Base-by-base conservation (phyloP, 352 stramenopile genomes). In the Thraustochytrium striatum region DNA sequence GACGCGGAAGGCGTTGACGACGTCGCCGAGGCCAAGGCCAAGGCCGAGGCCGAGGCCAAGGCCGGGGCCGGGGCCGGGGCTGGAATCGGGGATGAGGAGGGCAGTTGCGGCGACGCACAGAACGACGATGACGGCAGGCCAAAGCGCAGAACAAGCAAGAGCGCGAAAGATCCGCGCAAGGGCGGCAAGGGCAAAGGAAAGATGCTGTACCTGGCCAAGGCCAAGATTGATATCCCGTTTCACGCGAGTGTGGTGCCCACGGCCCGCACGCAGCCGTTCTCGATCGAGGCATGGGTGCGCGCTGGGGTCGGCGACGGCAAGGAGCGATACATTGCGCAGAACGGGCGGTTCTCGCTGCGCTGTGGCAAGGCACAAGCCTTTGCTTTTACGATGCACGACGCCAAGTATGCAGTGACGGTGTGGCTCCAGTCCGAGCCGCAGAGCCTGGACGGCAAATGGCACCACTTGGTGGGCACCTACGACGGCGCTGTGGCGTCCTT, bases 401-500 rank as follows among this genome's bases (percentile, higher is more conserved):
- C 87, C 43, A 91, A 87, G 38, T 89, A 94, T 50, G 88, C 94
- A 28, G 89, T 94, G 33, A 69, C 88, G 0, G 86, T 87, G 55
- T 3, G 86, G 33, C 21, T 79, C 21, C 8, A 33, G n/a, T 62
- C 47, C 0, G 9, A 84, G 72, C 88, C 86, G 2, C 82, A 85
- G 2, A 79, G 83, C 38, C 85, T 93, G 2, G 85, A 88, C 7
- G 52, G 89, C 2, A 79, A 88, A 53, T 96, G 92, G 91, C 91
- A 87, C 32, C 87, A 96, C 82, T 70, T 97, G 13, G 88, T 91
- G 1, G 90, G 87, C 1, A 95, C 89, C 35, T 96, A 91, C 70
- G 91, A 96, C 61, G 91, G 92, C 2, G 94, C 89, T 25, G 88
- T 91, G 38, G 47, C 93, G 43, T 83, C 88, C 13, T 83, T 96